Evolutionary conservation across 1,284 basidiomycete species (phyloP).

Genomic region (Sporisorium sorghi): DNA sequence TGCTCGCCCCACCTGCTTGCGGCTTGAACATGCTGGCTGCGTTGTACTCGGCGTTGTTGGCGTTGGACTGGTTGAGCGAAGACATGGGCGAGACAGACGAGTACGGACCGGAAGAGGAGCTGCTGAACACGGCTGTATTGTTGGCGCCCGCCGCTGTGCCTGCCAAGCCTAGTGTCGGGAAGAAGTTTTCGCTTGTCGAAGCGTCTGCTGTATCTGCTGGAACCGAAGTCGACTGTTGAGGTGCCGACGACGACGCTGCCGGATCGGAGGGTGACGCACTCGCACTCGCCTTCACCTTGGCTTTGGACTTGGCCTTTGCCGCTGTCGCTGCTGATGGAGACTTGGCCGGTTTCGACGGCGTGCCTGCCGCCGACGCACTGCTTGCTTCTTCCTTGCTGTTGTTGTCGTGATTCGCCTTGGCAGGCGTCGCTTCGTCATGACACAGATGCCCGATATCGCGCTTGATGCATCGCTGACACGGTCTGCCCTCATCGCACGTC

Average conservation of each 20-base stretch:
- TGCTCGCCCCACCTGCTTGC: constrained; percentile 21
- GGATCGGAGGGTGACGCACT: not conserved
- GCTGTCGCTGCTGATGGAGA: not conserved
- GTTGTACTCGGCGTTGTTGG: constrained; percentile 17
- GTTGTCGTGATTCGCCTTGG: constrained; percentile 19
- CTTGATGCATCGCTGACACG: constrained; percentile 70
- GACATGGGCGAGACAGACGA: constrained; percentile 31
- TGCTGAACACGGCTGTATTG: constrained; percentile 13
- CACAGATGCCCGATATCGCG: constrained; percentile 71
- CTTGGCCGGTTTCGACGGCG: constrained; percentile 23
- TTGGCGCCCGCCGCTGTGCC: not conserved
- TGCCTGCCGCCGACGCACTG: not conserved
- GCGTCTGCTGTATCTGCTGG: not conserved
- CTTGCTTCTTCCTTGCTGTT: not conserved
- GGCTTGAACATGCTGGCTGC: constrained; percentile 37
- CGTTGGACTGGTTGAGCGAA: constrained; percentile 23
- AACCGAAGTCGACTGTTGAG: not conserved
- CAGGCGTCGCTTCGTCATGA: constrained; percentile 43
- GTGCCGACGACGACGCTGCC: not conserved
- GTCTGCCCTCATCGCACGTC: constrained; percentile 70
- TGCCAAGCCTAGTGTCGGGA: constrained; percentile 26
- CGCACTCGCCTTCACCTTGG: not conserved
- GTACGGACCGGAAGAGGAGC: constrained; percentile 33
- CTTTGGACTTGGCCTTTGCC: not conserved
- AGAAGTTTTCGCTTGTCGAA: constrained; percentile 16